These are phyloP conservation scores for Polymyxa betae DNA, from an alignment of 208 protist species.

Conservation along the genomic window DNA sequence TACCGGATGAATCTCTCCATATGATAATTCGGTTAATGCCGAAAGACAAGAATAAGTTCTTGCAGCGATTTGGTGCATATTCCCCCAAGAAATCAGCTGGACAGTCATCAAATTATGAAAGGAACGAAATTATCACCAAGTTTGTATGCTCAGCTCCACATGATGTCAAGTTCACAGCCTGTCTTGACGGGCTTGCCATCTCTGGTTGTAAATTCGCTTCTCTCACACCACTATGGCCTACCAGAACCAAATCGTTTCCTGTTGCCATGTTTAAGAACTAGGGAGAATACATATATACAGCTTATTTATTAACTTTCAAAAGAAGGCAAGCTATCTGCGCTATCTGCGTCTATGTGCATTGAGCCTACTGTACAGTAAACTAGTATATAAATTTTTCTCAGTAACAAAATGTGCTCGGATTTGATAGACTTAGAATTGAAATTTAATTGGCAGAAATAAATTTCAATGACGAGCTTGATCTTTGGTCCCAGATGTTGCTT, in stretches of 20 bases:
- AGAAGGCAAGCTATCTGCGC: too few species aligned
- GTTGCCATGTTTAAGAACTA: constrained; percentile 30
- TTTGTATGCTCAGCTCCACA: constrained; percentile 13
- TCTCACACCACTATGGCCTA: constrained; percentile 25
- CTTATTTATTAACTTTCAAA: too few species aligned
- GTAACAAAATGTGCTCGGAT: too few species aligned
- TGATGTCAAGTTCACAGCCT: background rate
- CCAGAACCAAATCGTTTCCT: constrained; percentile 42
- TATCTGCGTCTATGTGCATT: too few species aligned
- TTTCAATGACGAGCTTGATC: too few species aligned
- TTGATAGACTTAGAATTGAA: too few species aligned
- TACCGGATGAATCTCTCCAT: background rate
- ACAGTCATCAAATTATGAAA: background rate
- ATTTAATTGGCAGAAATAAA: too few species aligned
- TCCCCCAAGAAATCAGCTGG: background rate
- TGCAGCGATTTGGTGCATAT: constrained; percentile 34
- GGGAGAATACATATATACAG: too few species aligned
- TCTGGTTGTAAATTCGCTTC: constrained; percentile 6
- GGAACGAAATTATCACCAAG: constrained; percentile 15
- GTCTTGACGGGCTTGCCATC: constrained; percentile 14
- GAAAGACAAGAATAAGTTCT: constrained; percentile 53
- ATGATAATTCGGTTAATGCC: constrained; percentile 2
- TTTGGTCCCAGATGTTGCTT: too few species aligned
- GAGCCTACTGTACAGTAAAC: too few species aligned
- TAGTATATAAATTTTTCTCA: too few species aligned